A percentile compares a stretch with the other conserved stretches of the same genome.
These are phyloP conservation scores for Emmonsiellopsis sp. DNA, from an alignment of 2,329 filamentous ascomycete genomes.

Conservation along the genomic window DNA sequence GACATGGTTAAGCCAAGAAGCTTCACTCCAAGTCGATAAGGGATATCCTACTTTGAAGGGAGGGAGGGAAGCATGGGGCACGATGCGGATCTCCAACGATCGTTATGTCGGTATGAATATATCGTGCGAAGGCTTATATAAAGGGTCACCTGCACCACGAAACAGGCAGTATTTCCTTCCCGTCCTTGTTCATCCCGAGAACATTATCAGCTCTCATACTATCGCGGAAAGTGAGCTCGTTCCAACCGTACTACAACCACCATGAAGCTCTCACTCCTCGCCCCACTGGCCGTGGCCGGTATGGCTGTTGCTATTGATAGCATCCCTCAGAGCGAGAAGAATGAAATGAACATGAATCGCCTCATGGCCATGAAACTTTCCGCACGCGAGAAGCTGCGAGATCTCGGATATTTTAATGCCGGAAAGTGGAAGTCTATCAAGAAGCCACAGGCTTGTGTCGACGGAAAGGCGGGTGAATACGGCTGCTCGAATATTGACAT, in stretches of 20 bases:
- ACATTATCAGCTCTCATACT: background rate
- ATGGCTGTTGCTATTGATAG: constrained; percentile 1
- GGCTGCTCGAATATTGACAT: constrained; percentile 32
- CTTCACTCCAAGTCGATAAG: too few species aligned
- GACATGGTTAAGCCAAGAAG: too few species aligned
- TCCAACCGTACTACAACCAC: background rate
- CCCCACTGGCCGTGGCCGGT: constrained; percentile 8
- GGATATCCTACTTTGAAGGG: too few species aligned
- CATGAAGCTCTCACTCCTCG: constrained; percentile 11
- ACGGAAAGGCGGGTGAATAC: constrained; percentile 28
- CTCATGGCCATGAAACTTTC: constrained; percentile 14
- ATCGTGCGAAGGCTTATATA: too few species aligned
- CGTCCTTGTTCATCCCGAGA: too few species aligned
- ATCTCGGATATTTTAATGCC: constrained; percentile 6
- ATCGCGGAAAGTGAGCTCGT: background rate
- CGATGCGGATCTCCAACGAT: too few species aligned
- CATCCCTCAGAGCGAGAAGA: constrained; percentile 1
- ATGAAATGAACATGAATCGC: constrained; percentile 9
- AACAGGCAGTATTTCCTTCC: too few species aligned
- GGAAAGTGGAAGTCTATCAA: constrained; percentile 6
- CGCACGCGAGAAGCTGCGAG: constrained; percentile 6
- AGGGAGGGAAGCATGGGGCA: too few species aligned
- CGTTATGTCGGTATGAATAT: too few species aligned
- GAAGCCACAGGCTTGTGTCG: constrained; percentile 15
- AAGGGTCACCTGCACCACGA: too few species aligned